Base-by-base conservation (phyloP, 495 filamentous ascomycete genomes). In the Penicillium samsonianum region DNA sequence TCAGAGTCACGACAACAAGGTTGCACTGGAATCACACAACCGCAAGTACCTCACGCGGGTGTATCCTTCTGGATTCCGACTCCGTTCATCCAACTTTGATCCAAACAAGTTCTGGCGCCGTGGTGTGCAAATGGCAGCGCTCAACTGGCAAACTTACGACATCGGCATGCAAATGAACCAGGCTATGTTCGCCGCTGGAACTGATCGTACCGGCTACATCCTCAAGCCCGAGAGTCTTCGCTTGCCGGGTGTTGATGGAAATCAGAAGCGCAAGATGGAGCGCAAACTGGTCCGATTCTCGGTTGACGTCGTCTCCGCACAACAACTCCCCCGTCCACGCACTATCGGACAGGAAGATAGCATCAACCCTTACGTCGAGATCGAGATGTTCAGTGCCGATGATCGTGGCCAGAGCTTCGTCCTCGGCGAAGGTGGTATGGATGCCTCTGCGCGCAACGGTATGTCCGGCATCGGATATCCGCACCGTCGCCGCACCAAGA, bases 131-230 rank as follows among this genome's bases (percentile, higher is more conserved):
- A 96, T 97, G 92, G 90, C 86, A 3, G 94, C 94, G 1, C 79
- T 96, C 59, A 98, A 98, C 71, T 98, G 94, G 94, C 94, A 98
- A 71, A 98, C 93, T 0, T 97, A 94, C 64, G 94, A 98, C 63
- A 80, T 92, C 28, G 89, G 90, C 16, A 91, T 96, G 86, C 92
- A 98, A 69, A 78, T 97, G 68, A 98, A 98, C 63, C 90, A 93
- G 52, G 94, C 94, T 59, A 98, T 98, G 94, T 98, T 98, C 71
- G 88, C 90, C n/a, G 88, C 90, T 49, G 91, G 91, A 28, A 85
- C 84, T 20, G 94, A 96, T 72, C 84, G 86, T 49, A 87, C 88
- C 9, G 94, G 94, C 20, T 98, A 96, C 62, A 90, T 98, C 22
- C 82, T 98, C 38, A 98, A 98, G 71, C 94, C 94, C 6, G 81